phyloP scores from a whole-genome alignment of 495 filamentous ascomycete species.

The Beverwykella pulmonaria region DNA sequence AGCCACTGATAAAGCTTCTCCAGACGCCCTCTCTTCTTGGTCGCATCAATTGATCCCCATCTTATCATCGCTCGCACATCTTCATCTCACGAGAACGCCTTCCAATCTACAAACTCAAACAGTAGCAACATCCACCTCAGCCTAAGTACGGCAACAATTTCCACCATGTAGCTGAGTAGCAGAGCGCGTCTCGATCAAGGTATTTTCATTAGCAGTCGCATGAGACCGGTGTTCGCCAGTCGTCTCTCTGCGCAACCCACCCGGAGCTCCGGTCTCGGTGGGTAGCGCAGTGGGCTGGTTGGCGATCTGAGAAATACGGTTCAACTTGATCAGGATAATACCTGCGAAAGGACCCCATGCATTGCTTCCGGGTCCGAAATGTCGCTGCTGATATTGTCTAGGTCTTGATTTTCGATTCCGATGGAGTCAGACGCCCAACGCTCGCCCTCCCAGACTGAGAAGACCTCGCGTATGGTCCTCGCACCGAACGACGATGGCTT shows the following conservation, averaged over 20 bases:
- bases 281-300: not conserved
- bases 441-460: constrained; percentile 34
- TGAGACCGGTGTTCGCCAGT: constrained; percentile 39
- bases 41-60: not conserved
- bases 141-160: constrained; percentile 33
- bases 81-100: not conserved
- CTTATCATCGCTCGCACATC: not conserved
- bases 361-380: constrained; percentile 16
- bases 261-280: not conserved
- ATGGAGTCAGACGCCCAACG: constrained; percentile 2
- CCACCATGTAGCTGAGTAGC: constrained; percentile 40
- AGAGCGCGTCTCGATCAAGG: constrained; percentile 38
- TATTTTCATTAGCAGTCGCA: constrained; percentile 37
- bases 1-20: not conserved
- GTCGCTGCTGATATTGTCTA: constrained; percentile 28
- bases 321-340: constrained; percentile 43
- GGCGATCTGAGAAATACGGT: constrained; percentile 44
- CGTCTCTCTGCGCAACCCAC: constrained; percentile 9
- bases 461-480: constrained; percentile 17
- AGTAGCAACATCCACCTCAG: not conserved
- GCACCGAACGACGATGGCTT: constrained; percentile 23
- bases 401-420: constrained; percentile 19
- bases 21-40: not conserved
- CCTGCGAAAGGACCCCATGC: constrained; percentile 43
- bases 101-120: not conserved